phyloP scores from a whole-genome alignment of 2,329 filamentous ascomycete species.

The Huntiella decipiens region DNA sequence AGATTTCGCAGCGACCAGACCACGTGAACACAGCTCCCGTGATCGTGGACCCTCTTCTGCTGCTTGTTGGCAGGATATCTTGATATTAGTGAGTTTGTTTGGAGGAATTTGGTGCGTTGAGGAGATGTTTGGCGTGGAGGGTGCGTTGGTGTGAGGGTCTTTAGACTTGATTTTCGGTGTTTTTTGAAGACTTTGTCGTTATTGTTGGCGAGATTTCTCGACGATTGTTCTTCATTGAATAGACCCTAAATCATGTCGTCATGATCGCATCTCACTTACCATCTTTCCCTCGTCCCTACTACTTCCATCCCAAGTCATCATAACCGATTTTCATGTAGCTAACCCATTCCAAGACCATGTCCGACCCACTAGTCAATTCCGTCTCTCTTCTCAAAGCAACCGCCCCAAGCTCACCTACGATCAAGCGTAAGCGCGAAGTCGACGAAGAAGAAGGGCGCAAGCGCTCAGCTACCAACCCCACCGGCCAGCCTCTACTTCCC shows the following conservation, averaged over 20 bases:
- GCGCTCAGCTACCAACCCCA: constrained; percentile 23
- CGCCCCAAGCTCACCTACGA: constrained; percentile 22
- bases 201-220: too few relatives aligned
- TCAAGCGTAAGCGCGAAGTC: constrained; percentile 36
- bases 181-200: too few relatives aligned
- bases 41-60: constrained; percentile 16
- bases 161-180: too few relatives aligned
- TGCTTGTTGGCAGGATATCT: not conserved
- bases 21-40: constrained; percentile 27
- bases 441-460: constrained; percentile 31
- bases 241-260: too few relatives aligned
- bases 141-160: too few relatives aligned
- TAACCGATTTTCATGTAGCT: too few relatives aligned
- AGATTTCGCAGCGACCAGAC: constrained; percentile 24
- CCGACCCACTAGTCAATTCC: constrained; percentile 4
- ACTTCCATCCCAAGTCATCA: too few relatives aligned
- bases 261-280: too few relatives aligned
- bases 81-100: too few relatives aligned
- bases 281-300: too few relatives aligned
- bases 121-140: too few relatives aligned
- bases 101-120: not conserved
- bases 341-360: constrained; percentile 1
- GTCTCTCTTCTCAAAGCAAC: constrained; percentile 6
- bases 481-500: constrained; percentile 17
- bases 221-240: too few relatives aligned